These are phyloP conservation scores for Xylaria intraflava DNA, from an alignment of 495 filamentous ascomycete species.

Conservation along the genomic window DNA sequence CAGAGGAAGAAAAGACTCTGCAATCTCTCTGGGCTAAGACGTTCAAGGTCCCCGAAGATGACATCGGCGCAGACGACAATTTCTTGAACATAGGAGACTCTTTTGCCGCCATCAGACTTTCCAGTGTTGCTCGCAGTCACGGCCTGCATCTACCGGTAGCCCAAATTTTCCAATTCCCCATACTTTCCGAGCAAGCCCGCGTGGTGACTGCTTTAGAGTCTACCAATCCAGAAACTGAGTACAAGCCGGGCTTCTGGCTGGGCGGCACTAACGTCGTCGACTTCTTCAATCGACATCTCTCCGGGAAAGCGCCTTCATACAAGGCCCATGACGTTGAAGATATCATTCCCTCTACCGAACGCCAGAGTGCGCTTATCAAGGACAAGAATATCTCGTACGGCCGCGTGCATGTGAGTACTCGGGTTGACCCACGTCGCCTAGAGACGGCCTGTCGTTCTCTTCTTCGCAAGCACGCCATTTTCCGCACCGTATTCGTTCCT, in stretches of 20 bases:
- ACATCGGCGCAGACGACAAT: slow-evolving; percentile 39
- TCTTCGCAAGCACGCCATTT: slow-evolving; percentile 37
- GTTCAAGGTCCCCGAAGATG: slow-evolving; percentile 12
- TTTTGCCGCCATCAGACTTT: slow-evolving; percentile 54
- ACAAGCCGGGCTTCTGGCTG: neutral
- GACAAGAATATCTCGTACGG: neutral
- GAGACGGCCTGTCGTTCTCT: neutral
- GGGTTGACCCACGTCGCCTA: neutral
- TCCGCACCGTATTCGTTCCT: slow-evolving; percentile 58
- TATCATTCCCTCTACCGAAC: neutral
- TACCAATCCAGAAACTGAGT: neutral
- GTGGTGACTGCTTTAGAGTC: neutral
- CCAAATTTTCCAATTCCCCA: neutral
- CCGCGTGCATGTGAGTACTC: neutral
- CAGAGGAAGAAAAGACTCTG: slow-evolving; percentile 2
- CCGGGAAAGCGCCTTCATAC: neutral
- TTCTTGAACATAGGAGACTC: slow-evolving; percentile 58
- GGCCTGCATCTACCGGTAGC: neutral
- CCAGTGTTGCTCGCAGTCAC: slow-evolving; percentile 38
- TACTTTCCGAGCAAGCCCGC: neutral
- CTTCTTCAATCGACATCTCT: neutral
- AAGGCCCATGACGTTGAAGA: slow-evolving; percentile 3
- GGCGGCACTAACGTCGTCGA: neutral
- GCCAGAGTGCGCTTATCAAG: neutral
- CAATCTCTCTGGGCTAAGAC: slow-evolving; percentile 10